These are phyloP conservation scores for Candida broadrunensis DNA, from an alignment of 805 yeast genomes.

Conservation along the genomic window DNA sequence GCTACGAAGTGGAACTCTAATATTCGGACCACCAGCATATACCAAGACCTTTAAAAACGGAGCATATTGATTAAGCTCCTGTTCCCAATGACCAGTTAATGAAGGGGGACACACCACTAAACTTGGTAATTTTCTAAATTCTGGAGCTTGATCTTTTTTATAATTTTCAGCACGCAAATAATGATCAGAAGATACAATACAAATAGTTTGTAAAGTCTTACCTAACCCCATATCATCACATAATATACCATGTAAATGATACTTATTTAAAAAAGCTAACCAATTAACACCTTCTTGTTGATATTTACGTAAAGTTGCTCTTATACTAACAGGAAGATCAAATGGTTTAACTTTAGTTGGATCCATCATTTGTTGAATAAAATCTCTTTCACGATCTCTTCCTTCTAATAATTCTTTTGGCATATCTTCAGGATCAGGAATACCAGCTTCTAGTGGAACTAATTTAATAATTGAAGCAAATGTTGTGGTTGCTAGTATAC, in stretches of 20 bases:
- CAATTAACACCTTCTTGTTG: constrained; percentile 99
- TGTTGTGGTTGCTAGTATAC: constrained; percentile 89
- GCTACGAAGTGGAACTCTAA: constrained; percentile 55
- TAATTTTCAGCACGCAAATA: constrained; percentile 75
- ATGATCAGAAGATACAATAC: constrained; percentile 96
- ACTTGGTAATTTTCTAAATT: constrained; percentile 75
- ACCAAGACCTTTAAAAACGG: constrained; percentile 81
- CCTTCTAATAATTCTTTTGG: constrained; percentile 81
- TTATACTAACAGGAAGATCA: constrained; percentile 83
- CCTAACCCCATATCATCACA: constrained; percentile 99
- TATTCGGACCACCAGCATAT: constrained; percentile 90
- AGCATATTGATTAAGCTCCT: constrained; percentile 85
- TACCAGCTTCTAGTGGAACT: constrained; percentile 96
- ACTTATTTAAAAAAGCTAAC: constrained; percentile 92
- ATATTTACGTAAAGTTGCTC: constrained; percentile 88
- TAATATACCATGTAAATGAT: constrained; percentile 92
- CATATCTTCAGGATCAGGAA: constrained; percentile 91
- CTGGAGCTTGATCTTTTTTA: constrained; percentile 55
- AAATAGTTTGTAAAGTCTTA: constrained; percentile 93
- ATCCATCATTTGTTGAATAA: constrained; percentile 97
- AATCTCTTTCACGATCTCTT: constrained; percentile 90
- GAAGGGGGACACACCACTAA: constrained; percentile 95
- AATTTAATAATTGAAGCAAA: constrained; percentile 94
- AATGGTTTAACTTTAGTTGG: constrained; percentile 86
- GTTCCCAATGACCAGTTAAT: constrained; percentile 98